Percentiles rank a stretch among this genome's conserved stretches.
phyloP scores from a whole-genome alignment of 257 asterid species.

The Lycium ferocissimum region DNA sequence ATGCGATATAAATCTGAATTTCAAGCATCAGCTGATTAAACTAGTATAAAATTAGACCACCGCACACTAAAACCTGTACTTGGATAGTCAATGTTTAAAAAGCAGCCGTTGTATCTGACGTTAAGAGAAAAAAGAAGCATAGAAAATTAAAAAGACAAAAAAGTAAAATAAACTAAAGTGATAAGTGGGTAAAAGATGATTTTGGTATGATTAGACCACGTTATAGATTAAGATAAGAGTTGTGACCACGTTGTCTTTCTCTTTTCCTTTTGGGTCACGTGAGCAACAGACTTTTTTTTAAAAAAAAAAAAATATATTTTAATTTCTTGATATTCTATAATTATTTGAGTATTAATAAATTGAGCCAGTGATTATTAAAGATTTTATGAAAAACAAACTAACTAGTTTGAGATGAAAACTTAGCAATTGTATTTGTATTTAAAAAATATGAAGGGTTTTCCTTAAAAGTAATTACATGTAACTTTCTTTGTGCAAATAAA shows the following conservation, averaged over 20 bases:
- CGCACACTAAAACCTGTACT: neutral
- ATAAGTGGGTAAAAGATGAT: slow-evolving; percentile 40
- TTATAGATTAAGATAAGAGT: slow-evolving; percentile 30
- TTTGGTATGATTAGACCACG: slow-evolving; percentile 51
- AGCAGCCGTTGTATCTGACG: slow-evolving; percentile 35
- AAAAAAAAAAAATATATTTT: no score
- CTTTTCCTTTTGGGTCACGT: slow-evolving; percentile 24
- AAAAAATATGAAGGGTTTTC: neutral
- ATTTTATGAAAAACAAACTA: neutral
- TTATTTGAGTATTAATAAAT: neutral
- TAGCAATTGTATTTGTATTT: neutral
- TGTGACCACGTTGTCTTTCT: slow-evolving; percentile 27
- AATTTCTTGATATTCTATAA: neutral
- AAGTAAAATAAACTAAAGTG: slow-evolving; percentile 19
- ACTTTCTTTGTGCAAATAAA: no score
- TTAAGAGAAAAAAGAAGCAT: neutral
- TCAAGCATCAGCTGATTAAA: neutral
- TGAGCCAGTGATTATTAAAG: no score
- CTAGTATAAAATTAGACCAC: neutral
- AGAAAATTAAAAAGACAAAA: neutral
- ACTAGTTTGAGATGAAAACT: neutral
- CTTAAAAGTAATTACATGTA: no score
- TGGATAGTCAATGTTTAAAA: neutral
- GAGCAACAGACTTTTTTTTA: neutral
- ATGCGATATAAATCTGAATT: no score